Percentiles rank a stretch among this genome's conserved stretches.
Evolutionary conservation across 73 alveolate genomes (phyloP).

Genomic region (Tetrahymena thermophila): DNA sequence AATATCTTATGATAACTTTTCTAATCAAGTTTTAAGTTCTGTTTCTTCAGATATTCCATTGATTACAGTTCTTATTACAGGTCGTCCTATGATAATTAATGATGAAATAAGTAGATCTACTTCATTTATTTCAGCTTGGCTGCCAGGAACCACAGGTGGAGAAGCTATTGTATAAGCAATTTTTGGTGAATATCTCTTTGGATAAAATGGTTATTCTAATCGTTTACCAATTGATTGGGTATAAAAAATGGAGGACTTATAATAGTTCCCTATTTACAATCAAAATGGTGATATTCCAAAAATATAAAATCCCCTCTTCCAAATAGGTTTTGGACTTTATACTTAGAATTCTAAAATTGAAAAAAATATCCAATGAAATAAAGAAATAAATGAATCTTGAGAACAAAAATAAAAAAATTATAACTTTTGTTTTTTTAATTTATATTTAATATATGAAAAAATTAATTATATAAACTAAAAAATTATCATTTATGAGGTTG

Average conservation of each 20-base stretch:
- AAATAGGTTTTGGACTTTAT: constrained; percentile 11
- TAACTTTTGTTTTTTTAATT: too few species aligned
- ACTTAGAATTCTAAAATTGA: neutral
- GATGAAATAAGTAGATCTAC: neutral
- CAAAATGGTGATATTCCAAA: constrained; percentile 13
- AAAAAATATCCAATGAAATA: neutral
- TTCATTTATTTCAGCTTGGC: constrained; percentile 50
- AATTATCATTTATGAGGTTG: too few species aligned
- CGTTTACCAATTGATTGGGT: constrained; percentile 46
- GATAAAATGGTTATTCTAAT: constrained; percentile 20
- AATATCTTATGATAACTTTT: constrained; percentile 8
- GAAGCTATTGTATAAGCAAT: constrained; percentile 36
- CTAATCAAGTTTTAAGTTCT: constrained; percentile 1
- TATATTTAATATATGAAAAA: too few species aligned
- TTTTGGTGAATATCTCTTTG: constrained; percentile 44
- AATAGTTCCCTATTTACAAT: constrained; percentile 32
- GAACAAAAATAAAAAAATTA: neutral
- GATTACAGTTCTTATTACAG: constrained; percentile 32
- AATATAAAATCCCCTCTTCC: constrained; percentile 14
- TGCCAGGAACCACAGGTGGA: constrained; percentile 58
- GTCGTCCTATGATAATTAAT: constrained; percentile 41
- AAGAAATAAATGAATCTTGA: neutral
- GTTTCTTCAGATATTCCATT: constrained; percentile 12
- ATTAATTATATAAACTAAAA: too few species aligned
- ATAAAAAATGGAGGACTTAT: constrained; percentile 5